A percentile compares a stretch with the other conserved stretches of the same genome.
phyloP scores from a whole-genome alignment of 176 grass and related monocot genomes.

The Triticum aestivum region DNA sequence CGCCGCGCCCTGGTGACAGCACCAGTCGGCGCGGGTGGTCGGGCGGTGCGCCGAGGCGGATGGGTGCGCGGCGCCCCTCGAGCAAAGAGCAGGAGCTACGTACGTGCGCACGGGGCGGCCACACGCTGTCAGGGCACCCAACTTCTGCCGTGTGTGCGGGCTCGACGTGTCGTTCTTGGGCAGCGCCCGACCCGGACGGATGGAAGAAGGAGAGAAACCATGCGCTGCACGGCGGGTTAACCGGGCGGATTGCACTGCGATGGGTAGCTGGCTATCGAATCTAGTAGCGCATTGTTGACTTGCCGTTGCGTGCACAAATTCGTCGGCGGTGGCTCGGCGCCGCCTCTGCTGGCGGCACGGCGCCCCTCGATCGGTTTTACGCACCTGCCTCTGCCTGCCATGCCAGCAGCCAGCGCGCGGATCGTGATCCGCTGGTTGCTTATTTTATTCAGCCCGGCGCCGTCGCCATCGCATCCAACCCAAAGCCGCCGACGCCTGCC shows the following conservation, averaged over 20 bases:
- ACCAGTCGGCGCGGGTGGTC: no score
- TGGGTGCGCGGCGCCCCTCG: no score
- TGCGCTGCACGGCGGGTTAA: background rate
- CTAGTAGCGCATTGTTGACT: slow-evolving; percentile 22
- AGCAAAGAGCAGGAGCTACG: no score
- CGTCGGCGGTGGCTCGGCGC: background rate
- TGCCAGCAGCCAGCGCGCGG: background rate
- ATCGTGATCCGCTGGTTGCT: background rate
- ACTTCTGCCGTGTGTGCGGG: no score
- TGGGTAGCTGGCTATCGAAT: background rate
- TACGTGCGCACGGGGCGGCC: no score
- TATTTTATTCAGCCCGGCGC: slow-evolving; percentile 5
- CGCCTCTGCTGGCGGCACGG: background rate
- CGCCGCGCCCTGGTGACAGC: no score
- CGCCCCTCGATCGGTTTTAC: background rate
- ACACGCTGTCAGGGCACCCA: no score
- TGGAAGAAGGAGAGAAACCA: no score
- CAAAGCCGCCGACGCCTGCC: slow-evolving; percentile 34
- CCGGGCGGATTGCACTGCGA: background rate
- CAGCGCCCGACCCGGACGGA: no score
- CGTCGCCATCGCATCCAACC: slow-evolving; percentile 12
- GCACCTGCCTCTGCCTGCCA: background rate
- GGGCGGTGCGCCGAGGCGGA: no score
- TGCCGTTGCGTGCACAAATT: slow-evolving; percentile 16
- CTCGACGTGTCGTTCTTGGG: background rate